These are phyloP conservation scores for Pseudogymnoascus sp. DNA, from an alignment of 2,329 filamentous ascomycete species.

Conservation along the genomic window DNA sequence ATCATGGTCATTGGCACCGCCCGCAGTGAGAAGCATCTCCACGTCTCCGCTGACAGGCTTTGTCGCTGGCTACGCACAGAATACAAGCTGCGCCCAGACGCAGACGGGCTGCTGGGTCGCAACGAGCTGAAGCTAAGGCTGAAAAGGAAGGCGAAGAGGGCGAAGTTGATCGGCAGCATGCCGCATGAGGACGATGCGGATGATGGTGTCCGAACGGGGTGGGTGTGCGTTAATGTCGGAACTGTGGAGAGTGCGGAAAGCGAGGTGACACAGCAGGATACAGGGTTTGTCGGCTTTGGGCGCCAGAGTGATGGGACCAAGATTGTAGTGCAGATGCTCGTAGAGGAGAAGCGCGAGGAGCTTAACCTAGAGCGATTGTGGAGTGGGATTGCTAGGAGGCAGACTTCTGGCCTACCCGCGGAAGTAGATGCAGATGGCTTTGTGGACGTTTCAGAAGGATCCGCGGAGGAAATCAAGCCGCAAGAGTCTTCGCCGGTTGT, in stretches of 20 bases:
- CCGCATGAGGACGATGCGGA: slow-evolving; percentile 55
- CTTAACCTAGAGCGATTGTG: slow-evolving; percentile 60
- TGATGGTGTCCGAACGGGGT: slow-evolving; percentile 84
- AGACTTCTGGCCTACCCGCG: background rate
- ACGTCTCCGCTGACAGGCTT: slow-evolving; percentile 82
- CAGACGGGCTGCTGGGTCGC: slow-evolving; percentile 80
- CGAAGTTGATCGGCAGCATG: slow-evolving; percentile 70
- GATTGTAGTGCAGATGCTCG: slow-evolving; percentile 65
- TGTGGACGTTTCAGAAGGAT: background rate
- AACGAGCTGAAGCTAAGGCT: slow-evolving; percentile 88
- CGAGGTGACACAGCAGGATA: slow-evolving; percentile 38
- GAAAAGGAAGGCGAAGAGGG: slow-evolving; percentile 68
- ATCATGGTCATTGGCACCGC: slow-evolving; percentile 91
- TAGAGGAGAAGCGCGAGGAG: slow-evolving; percentile 59
- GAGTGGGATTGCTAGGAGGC: slow-evolving; percentile 25
- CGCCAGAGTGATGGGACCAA: slow-evolving; percentile 45
- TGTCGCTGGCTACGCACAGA: slow-evolving; percentile 74
- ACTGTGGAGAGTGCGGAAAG: slow-evolving; percentile 45
- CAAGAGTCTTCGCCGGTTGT: background rate
- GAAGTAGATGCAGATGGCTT: slow-evolving; percentile 2
- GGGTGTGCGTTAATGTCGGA: slow-evolving; percentile 90
- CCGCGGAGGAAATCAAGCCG: background rate
- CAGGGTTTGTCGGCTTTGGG: slow-evolving; percentile 71
- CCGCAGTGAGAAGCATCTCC: slow-evolving; percentile 85
- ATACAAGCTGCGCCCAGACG: slow-evolving; percentile 64